Conservation (phyloP, 1,284 basidiomycete genomes). For the Wolfiporia cocos region DNA sequence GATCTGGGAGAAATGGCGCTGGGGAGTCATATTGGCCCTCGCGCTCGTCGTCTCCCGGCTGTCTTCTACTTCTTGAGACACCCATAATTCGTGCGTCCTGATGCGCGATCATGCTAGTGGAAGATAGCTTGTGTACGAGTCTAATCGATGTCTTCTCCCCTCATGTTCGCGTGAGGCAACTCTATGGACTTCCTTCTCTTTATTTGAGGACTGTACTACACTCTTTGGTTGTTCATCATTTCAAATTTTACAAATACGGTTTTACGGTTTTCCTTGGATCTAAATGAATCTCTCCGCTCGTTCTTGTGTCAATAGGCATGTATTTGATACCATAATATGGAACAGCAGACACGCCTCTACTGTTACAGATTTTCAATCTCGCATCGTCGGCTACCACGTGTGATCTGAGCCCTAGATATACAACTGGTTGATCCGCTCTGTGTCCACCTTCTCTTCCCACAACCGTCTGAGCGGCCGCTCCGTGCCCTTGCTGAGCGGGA, state of each 20-base stretch:
- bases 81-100: too few relatives aligned
- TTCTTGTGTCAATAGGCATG: slow-evolving; percentile 26
- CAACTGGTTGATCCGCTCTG: slow-evolving; percentile 16
- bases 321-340: too few relatives aligned
- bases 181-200: neutral
- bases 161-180: neutral
- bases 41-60: slow-evolving; percentile 72
- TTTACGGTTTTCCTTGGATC: slow-evolving; percentile 18
- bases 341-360: too few relatives aligned
- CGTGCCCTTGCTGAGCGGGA: slow-evolving; percentile 32
- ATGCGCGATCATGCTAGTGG: too few relatives aligned
- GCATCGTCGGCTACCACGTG: too few relatives aligned
- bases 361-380: too few relatives aligned
- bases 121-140: neutral
- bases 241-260: neutral
- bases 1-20: slow-evolving; percentile 79
- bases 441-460: slow-evolving; percentile 32
- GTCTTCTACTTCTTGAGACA: slow-evolving; percentile 12
- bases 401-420: slow-evolving; percentile 18
- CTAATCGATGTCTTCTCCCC: neutral
- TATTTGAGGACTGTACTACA: neutral
- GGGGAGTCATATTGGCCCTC: slow-evolving; percentile 71
- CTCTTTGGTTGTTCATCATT: slow-evolving; percentile 4
- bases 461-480: slow-evolving; percentile 33
- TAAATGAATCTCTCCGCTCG: slow-evolving; percentile 53